A percentile compares a stretch with the other conserved stretches of the same genome.
phyloP scores from a whole-genome alignment of 1,139 yeast species.

The Yamadazyma songkhlaensis region DNA sequence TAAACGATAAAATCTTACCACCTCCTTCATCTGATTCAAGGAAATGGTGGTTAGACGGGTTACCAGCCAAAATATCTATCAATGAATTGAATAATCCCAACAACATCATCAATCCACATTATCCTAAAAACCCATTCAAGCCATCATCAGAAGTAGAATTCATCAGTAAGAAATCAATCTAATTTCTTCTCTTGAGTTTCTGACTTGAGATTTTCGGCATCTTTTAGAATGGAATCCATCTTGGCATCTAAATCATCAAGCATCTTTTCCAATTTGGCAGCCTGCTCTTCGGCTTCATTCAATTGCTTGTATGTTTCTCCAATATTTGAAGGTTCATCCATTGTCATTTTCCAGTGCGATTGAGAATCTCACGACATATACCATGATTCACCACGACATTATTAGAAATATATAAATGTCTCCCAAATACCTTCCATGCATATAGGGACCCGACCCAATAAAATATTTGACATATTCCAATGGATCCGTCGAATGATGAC shows the following conservation, averaged over 20 bases:
- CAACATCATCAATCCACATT: slow-evolving; percentile 60
- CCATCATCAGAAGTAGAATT: slow-evolving; percentile 34
- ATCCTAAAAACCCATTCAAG: slow-evolving; percentile 70
- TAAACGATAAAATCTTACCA: slow-evolving; percentile 50
- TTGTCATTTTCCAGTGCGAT: slow-evolving; percentile 16
- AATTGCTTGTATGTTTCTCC: slow-evolving; percentile 43
- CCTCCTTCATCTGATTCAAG: slow-evolving; percentile 81
- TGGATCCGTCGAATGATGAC: too few species aligned
- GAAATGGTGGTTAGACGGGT: slow-evolving; percentile 91
- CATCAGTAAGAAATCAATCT: slow-evolving; percentile 12
- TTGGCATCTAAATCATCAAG: slow-evolving; percentile 42
- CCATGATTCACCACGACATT: too few species aligned
- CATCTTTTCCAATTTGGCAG: slow-evolving; percentile 41
- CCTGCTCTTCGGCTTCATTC: slow-evolving; percentile 44
- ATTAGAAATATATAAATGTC: neutral
- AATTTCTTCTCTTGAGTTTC: neutral
- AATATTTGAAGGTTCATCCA: slow-evolving; percentile 14
- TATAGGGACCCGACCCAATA: too few species aligned
- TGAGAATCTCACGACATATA: too few species aligned
- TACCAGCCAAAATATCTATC: slow-evolving; percentile 64
- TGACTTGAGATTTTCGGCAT: slow-evolving; percentile 27
- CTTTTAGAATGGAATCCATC: slow-evolving; percentile 42
- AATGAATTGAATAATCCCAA: slow-evolving; percentile 35
- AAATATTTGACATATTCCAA: too few species aligned
- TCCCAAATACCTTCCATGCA: neutral